Evolutionary conservation across 768 basidiomycete genomes (phyloP).

Genomic region (Lanmaoa rubissima): DNA sequence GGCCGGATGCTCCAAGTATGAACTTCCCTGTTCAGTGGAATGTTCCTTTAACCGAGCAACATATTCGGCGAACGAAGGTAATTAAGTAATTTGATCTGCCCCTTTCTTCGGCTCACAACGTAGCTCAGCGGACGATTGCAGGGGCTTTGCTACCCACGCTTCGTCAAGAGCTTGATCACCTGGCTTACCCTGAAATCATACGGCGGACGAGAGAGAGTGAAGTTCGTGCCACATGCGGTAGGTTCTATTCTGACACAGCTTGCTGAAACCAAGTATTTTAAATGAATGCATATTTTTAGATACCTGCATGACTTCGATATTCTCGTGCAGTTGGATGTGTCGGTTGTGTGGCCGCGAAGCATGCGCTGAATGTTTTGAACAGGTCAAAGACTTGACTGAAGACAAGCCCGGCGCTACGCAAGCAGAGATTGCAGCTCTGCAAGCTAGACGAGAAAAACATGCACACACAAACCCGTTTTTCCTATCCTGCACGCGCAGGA

Average conservation of each 20-base stretch:
- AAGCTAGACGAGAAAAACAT: constrained; percentile 56
- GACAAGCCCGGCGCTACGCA: constrained; percentile 48
- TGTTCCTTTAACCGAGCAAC: constrained; percentile 44
- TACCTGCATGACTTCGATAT: constrained; percentile 91
- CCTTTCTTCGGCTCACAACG: constrained; percentile 12
- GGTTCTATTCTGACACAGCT: constrained; percentile 24
- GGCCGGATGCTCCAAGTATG: constrained; percentile 57
- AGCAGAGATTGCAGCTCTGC: constrained; percentile 48
- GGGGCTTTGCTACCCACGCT: constrained; percentile 65
- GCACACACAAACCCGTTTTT: constrained; percentile 71
- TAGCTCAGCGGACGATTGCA: constrained; percentile 60
- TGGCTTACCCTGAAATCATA: constrained; percentile 56
- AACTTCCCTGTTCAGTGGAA: constrained; percentile 68
- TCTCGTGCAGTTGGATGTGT: constrained; percentile 89
- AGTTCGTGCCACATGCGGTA: constrained; percentile 83
- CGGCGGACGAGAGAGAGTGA: constrained; percentile 76
- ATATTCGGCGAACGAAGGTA: constrained; percentile 65
- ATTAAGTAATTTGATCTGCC: constrained; percentile 1
- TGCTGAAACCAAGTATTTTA: constrained; percentile 7
- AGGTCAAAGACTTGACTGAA: constrained; percentile 61
- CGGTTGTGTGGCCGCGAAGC: constrained; percentile 87
- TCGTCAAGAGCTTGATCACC: constrained; percentile 60
- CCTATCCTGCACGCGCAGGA: constrained; percentile 65
- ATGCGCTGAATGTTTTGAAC: constrained; percentile 79
- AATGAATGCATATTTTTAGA: constrained; percentile 46